Percentiles rank a stretch among this genome's conserved stretches.
Conservation (phyloP, 768 basidiomycete species). For the Tulasnella sp. region DNA sequence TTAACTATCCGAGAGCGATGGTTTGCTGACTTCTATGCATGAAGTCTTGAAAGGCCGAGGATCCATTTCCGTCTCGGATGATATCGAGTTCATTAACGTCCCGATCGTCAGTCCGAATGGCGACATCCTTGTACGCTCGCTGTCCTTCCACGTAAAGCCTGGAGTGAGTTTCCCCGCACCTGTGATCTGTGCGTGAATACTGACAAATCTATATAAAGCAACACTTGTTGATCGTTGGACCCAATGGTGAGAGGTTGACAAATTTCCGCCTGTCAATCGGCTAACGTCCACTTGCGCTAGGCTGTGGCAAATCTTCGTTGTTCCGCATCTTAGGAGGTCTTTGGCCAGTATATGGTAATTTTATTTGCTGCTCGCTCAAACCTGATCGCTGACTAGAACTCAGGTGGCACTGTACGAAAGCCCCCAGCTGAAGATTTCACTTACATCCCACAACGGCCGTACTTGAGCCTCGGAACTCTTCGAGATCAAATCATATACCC, state of each 20-base stretch:
- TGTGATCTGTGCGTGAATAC: neutral
- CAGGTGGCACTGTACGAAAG: slow-evolving; percentile 71
- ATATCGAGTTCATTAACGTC: slow-evolving; percentile 85
- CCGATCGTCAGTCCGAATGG: slow-evolving; percentile 96
- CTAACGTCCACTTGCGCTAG: slow-evolving; percentile 27
- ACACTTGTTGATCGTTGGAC: slow-evolving; percentile 87
- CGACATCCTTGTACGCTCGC: slow-evolving; percentile 70
- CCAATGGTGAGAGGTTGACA: slow-evolving; percentile 52
- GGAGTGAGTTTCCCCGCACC: slow-evolving; percentile 41
- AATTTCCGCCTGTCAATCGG: neutral
- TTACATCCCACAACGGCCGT: slow-evolving; percentile 91
- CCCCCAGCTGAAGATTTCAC: slow-evolving; percentile 83
- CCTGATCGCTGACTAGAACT: neutral
- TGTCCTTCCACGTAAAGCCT: slow-evolving; percentile 83
- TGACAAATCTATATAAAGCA: slow-evolving; percentile 36
- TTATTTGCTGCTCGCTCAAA: neutral
- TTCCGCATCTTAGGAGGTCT: slow-evolving; percentile 95
- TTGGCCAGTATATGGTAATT: slow-evolving; percentile 74
- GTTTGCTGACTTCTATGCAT: neutral
- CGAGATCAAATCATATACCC: slow-evolving; percentile 97
- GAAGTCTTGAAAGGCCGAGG: slow-evolving; percentile 73
- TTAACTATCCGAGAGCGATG: neutral
- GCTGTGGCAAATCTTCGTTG: slow-evolving; percentile 80
- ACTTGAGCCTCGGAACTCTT: slow-evolving; percentile 85
- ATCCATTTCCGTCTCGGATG: slow-evolving; percentile 67